These are phyloP conservation scores for Phytophthora cryptogea DNA, from an alignment of 352 stramenopile genomes.

Conservation along the genomic window DNA sequence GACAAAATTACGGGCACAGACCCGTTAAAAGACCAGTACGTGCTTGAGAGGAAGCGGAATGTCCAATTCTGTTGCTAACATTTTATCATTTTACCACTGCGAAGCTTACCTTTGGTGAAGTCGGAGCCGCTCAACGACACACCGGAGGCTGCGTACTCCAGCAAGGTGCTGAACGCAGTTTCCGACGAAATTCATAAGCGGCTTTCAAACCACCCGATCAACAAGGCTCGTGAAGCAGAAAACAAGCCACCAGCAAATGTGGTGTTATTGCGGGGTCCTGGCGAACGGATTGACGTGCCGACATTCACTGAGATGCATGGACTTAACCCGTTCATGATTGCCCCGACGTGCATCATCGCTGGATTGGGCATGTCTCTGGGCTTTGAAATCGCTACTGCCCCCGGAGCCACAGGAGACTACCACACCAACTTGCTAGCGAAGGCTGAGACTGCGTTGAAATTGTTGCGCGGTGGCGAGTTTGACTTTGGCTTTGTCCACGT, in stretches of 20 bases:
- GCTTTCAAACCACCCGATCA: slow-evolving; percentile 78
- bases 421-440: slow-evolving; percentile 85
- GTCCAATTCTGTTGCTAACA: neutral
- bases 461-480: slow-evolving; percentile 42
- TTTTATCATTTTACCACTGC: slow-evolving; percentile 12
- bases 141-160: slow-evolving; percentile 76
- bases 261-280: slow-evolving; percentile 81
- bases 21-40: slow-evolving; percentile 88
- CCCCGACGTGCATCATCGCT: slow-evolving; percentile 88
- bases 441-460: slow-evolving; percentile 68
- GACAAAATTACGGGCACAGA: slow-evolving; percentile 89
- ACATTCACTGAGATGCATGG: slow-evolving; percentile 83
- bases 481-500: slow-evolving; percentile 89
- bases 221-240: slow-evolving; percentile 53
- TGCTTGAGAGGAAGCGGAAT: slow-evolving; percentile 1
- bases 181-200: slow-evolving; percentile 68
- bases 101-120: slow-evolving; percentile 64
- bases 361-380: slow-evolving; percentile 86
- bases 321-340: slow-evolving; percentile 87
- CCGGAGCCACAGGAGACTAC: slow-evolving; percentile 83
- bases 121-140: slow-evolving; percentile 69
- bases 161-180: slow-evolving; percentile 78
- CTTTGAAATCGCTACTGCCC: slow-evolving; percentile 73
- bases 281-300: slow-evolving; percentile 86
- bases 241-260: slow-evolving; percentile 81